phyloP scores from a whole-genome alignment of 2,329 filamentous ascomycete species.

The Lasiodiplodia citricola region DNA sequence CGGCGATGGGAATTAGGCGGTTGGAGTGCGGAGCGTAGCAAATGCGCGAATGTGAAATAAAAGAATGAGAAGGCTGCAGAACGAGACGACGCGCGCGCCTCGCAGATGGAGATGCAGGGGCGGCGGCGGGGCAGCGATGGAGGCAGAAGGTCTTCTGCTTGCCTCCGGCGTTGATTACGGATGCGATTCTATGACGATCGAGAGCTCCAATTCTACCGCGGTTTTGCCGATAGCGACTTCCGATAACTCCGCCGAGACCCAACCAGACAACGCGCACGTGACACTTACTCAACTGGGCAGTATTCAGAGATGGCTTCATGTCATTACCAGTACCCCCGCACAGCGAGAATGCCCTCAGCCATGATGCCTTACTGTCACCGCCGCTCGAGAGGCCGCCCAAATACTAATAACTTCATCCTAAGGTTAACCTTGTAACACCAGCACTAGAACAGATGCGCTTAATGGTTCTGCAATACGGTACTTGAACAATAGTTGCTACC shows the following conservation, averaged over 20 bases:
- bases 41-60: not conserved
- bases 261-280: not conserved
- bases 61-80: not conserved
- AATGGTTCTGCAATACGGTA: not conserved
- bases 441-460: too few species aligned
- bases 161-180: conserved; percentile 18
- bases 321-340: too few species aligned
- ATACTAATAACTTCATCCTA: not conserved
- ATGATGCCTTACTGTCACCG: too few species aligned
- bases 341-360: too few species aligned
- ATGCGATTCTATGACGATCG: conserved; percentile 24
- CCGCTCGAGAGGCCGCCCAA: not conserved
- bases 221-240: conserved; percentile 10
- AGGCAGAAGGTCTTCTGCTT: conserved; percentile 4
- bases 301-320: not conserved
- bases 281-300: not conserved
- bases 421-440: too few species aligned
- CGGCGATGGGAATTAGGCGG: not conserved
- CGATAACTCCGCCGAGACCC: conserved; percentile 11
- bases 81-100: conserved; percentile 9
- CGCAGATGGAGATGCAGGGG: conserved; percentile 12
- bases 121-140: conserved; percentile 15
- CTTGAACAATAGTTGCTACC: not conserved
- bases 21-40: not conserved
- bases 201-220: not conserved